Percentiles rank a stretch among this genome's conserved stretches.
phyloP scores from a whole-genome alignment of 768 basidiomycete species.

The Lactifluus piperatus region DNA sequence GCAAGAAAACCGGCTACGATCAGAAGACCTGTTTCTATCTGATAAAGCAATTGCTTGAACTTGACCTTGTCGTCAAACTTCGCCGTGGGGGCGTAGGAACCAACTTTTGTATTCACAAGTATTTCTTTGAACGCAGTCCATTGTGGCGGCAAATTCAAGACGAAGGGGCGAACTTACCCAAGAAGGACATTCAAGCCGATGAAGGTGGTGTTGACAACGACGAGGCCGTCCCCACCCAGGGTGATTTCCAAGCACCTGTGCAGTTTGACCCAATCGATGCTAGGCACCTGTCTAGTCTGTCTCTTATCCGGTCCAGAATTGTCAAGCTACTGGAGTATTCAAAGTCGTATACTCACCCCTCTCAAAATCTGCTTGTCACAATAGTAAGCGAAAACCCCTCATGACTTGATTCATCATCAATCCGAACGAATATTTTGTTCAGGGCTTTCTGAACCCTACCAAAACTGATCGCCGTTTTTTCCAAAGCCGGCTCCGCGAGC shows the following conservation, averaged over 20 bases:
- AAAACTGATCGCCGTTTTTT: conserved; percentile 81
- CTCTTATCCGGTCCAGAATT: conserved; percentile 61
- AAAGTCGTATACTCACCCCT: conserved; percentile 59
- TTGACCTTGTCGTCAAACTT: conserved; percentile 72
- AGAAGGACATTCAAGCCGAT: conserved; percentile 27
- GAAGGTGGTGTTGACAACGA: conserved; percentile 32
- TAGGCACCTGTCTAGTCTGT: conserved; percentile 67
- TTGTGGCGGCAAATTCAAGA: conserved; percentile 72
- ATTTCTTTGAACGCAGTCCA: conserved; percentile 69
- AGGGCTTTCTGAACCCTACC: conserved; percentile 72
- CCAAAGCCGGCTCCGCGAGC: conserved; percentile 59
- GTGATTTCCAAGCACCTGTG: conserved; percentile 24
- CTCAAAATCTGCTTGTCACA: conserved; percentile 66
- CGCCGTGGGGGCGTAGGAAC: conserved; percentile 67
- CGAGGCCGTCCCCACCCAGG: conserved; percentile 11
- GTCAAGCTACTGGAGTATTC: conserved; percentile 64
- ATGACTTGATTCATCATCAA: not conserved
- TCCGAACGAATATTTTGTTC: not conserved
- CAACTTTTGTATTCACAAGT: conserved; percentile 73
- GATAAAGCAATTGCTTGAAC: conserved; percentile 61
- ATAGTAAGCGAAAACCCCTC: conserved; percentile 42
- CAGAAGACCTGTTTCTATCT: conserved; percentile 88
- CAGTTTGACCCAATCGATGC: conserved; percentile 69
- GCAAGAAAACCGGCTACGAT: conserved; percentile 72
- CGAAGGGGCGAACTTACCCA: conserved; percentile 44